Percentiles rank a stretch among this genome's conserved stretches.
These are phyloP conservation scores for Arthrobotrys pseudoclavata DNA, from an alignment of 2,329 filamentous ascomycete species.

Conservation along the genomic window DNA sequence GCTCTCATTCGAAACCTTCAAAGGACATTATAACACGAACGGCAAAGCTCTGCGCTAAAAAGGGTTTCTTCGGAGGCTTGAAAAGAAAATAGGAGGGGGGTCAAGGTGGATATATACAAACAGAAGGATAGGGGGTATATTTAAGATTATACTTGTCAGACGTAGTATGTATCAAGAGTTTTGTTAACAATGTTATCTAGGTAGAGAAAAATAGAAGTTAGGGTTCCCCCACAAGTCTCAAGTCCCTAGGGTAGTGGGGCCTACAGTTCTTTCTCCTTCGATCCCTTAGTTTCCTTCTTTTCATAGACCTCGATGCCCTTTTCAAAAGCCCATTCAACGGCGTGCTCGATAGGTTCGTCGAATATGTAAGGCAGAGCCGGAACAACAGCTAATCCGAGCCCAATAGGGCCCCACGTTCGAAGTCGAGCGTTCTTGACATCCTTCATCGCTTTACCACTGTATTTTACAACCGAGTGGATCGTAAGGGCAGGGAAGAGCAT, in stretches of 20 bases:
- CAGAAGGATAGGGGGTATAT: too few relatives aligned
- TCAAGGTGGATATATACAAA: background rate
- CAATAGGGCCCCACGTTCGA: constrained; percentile 90
- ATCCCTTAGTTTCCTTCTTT: constrained; percentile 65
- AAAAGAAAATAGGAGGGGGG: background rate
- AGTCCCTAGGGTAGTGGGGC: too few relatives aligned
- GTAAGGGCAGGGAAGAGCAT: constrained; percentile 96
- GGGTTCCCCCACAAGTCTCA: background rate
- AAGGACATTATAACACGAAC: background rate
- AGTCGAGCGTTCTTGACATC: constrained; percentile 80
- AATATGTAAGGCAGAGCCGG: constrained; percentile 87
- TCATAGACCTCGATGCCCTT: constrained; percentile 81
- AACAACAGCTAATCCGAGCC: constrained; percentile 81
- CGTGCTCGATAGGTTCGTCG: constrained; percentile 91
- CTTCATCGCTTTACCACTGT: constrained; percentile 89
- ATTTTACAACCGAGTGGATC: constrained; percentile 91
- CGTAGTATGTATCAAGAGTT: too few relatives aligned
- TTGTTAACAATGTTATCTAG: too few relatives aligned
- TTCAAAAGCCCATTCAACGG: constrained; percentile 91
- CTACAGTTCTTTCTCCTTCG: constrained; percentile 46
- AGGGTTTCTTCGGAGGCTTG: background rate
- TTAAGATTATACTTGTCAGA: too few relatives aligned
- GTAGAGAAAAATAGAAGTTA: background rate
- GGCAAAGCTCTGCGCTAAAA: background rate
- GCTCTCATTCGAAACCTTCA: background rate